Base-by-base conservation (phyloP, 2,329 filamentous ascomycete species). In the Ceratocystis cacaofunesta region DNA sequence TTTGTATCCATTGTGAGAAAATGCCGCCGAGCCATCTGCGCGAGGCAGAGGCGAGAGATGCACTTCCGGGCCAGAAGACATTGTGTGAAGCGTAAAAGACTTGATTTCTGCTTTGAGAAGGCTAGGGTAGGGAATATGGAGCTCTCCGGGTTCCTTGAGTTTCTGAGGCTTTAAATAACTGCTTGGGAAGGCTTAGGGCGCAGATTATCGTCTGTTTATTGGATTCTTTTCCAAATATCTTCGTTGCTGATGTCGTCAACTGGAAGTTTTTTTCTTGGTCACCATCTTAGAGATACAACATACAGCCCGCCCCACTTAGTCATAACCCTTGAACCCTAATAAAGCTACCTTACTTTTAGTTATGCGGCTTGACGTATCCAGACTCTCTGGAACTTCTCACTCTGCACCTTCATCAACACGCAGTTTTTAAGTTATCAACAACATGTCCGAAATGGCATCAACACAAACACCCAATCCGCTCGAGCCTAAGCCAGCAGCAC, bases 11-110 rank as follows among this genome's bases (percentile, higher is more conserved):
- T 84, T 80, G 70, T 86, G 81, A 1, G 87, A 84, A 73, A 90
- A 91, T 8, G 84, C 87, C 10, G 88, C 88, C 61, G 90, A 95
- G 68, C 90, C 90, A 73, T 95, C 89, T 30, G 89, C 82, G 68
- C 86, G 86, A 67, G 84, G 80, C 2, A 95, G 80, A 69, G 80
- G 79, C 36, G 82, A 82, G 10, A 87, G 73, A 25, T 78, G 74
- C 43, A 79, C 82, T 65, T 78, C 76, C 44, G 83, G 82, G 68
- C 79, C 78, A 61, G 63, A 46, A 41, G 66, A 46, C 66, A 67
- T 67, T 43, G 28, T 36, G 17, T 36, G 44, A 12, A 48, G 28
- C 17, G 25, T n/a, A 28, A 61, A 17, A n/a, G 4, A 5, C 6
- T 32, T 50, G 46, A 12, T 17, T 6, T 57, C 22, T 57, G 22